Conservation (phyloP, 2,329 filamentous ascomycete species). For the Colletotrichum viniferum region DNA sequence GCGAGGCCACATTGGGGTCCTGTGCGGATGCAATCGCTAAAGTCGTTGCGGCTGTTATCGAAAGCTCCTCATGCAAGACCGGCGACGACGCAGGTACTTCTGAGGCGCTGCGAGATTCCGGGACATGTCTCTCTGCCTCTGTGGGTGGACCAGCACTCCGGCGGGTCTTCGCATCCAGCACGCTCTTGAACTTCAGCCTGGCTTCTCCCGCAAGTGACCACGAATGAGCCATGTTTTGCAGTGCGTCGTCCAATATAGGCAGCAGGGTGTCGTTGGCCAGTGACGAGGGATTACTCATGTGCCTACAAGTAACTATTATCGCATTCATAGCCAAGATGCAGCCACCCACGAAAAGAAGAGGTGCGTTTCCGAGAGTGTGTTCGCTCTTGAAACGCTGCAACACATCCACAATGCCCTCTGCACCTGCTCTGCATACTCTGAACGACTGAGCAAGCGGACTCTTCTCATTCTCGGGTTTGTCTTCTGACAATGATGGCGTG, state of each 20-base stretch:
- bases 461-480: neutral
- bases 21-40: neutral
- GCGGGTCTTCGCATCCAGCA: neutral
- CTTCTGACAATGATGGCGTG: neutral
- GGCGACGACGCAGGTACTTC: neutral
- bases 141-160: neutral
- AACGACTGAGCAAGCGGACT: neutral
- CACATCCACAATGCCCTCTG: neutral
- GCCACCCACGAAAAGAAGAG: neutral
- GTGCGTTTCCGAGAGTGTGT: neutral
- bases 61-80: neutral
- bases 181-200: neutral
- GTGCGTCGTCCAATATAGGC: neutral
- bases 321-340: neutral
- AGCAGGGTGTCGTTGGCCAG: neutral
- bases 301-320: neutral
- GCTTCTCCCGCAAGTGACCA: slow-evolving; percentile 1
- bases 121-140: neutral
- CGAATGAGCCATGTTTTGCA: neutral
- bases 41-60: neutral
- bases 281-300: neutral
- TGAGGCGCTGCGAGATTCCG: neutral
- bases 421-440: neutral
- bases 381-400: neutral
- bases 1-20: neutral